Percentiles rank a stretch among this genome's conserved stretches.
Conservation (phyloP, 1,284 basidiomycete genomes). For the Trametes sp. region DNA sequence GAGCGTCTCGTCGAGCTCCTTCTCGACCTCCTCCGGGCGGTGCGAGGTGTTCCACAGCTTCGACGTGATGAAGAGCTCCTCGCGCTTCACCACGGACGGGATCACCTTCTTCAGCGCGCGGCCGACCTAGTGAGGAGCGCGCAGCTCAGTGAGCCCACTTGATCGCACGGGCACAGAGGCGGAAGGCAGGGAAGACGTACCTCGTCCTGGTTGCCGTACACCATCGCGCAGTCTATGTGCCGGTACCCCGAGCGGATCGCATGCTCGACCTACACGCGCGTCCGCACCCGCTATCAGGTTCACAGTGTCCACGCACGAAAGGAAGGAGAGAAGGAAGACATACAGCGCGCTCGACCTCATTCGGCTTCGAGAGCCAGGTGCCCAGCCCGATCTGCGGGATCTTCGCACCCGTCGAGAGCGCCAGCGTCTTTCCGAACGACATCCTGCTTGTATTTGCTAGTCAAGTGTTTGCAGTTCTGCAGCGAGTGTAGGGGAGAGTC, state of each 20-base stretch:
- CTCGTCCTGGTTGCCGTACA: slow-evolving; percentile 81
- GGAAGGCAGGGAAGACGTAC: slow-evolving; percentile 38
- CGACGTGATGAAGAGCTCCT: slow-evolving; percentile 86
- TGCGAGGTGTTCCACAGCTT: slow-evolving; percentile 83
- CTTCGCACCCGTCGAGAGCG: slow-evolving; percentile 57
- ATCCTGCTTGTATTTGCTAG: slow-evolving; percentile 43
- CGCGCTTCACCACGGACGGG: slow-evolving; percentile 78
- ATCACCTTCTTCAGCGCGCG: slow-evolving; percentile 80
- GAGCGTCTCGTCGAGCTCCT: slow-evolving; percentile 81
- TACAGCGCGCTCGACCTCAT: slow-evolving; percentile 81
- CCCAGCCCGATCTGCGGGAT: slow-evolving; percentile 84
- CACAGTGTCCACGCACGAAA: neutral
- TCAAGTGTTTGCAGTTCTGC: neutral
- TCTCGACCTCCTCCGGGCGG: slow-evolving; percentile 66
- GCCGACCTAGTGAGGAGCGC: slow-evolving; percentile 51
- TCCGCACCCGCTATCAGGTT: neutral
- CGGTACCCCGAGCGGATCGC: slow-evolving; percentile 80
- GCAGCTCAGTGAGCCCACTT: neutral
- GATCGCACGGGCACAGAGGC: neutral
- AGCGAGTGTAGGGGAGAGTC: neutral
- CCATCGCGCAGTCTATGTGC: slow-evolving; percentile 82
- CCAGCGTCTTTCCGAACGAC: slow-evolving; percentile 65
- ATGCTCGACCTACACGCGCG: slow-evolving; percentile 63
- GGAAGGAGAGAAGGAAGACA: slow-evolving; percentile 19
- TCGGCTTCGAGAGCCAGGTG: slow-evolving; percentile 81